Evolutionary conservation across 169 alveolate genomes (phyloP).

Genomic region (Eimeria brunetti): DNA sequence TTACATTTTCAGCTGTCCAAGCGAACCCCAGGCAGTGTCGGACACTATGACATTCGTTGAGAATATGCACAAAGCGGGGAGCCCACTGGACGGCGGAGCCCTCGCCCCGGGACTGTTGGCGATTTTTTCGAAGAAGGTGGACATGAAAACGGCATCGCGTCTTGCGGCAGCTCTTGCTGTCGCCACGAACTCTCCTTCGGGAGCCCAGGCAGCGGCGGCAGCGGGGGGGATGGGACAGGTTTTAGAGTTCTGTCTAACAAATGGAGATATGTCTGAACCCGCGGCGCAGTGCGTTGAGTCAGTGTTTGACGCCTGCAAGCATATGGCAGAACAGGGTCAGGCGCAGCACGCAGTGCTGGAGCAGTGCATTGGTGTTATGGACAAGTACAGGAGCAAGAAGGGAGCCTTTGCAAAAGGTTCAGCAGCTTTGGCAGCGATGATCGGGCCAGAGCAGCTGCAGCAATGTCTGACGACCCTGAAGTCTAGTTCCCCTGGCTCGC

Average conservation of each 20-base stretch:
- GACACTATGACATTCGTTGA: slow-evolving; percentile 88
- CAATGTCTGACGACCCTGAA: slow-evolving; percentile 91
- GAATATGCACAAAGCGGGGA: slow-evolving; percentile 85
- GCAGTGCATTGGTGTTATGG: slow-evolving; percentile 78
- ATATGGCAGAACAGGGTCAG: slow-evolving; percentile 71
- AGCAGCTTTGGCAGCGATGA: slow-evolving; percentile 91
- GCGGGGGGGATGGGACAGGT: slow-evolving; percentile 82
- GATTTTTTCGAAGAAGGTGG: slow-evolving; percentile 82
- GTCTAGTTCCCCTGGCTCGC: slow-evolving; percentile 88
- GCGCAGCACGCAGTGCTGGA: slow-evolving; percentile 62
- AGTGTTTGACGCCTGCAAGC: slow-evolving; percentile 63
- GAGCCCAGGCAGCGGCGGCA: slow-evolving; percentile 83
- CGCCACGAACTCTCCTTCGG: slow-evolving; percentile 84
- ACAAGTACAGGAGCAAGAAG: slow-evolving; percentile 77
- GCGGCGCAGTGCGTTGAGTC: slow-evolving; percentile 76
- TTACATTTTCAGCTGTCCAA: slow-evolving; percentile 83
- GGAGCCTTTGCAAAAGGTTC: slow-evolving; percentile 89
- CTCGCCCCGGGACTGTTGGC: slow-evolving; percentile 84
- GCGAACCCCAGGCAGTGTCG: slow-evolving; percentile 89
- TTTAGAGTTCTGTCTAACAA: slow-evolving; percentile 69
- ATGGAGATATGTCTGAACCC: slow-evolving; percentile 77
- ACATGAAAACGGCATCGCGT: slow-evolving; percentile 82
- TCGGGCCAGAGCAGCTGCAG: slow-evolving; percentile 92
- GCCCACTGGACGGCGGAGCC: slow-evolving; percentile 84
- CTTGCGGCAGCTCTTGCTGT: slow-evolving; percentile 84